Conservation (phyloP, 495 filamentous ascomycete genomes). For the Penicillium nucicola region DNA sequence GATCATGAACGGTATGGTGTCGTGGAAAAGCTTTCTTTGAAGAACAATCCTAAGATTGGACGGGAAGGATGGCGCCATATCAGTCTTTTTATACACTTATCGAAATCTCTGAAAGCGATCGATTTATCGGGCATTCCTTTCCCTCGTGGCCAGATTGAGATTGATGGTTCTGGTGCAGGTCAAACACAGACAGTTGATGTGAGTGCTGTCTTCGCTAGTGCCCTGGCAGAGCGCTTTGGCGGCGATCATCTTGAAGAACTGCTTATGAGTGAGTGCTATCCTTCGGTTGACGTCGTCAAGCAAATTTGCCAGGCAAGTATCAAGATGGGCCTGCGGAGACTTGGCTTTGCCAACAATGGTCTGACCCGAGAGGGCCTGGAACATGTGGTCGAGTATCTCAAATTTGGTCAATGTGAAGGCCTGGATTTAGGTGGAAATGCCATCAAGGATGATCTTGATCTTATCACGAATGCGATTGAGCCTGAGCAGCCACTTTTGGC, state of each 20-base stretch:
- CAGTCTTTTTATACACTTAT: constrained; percentile 85
- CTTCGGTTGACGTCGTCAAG: constrained; percentile 66
- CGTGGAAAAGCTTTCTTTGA: constrained; percentile 84
- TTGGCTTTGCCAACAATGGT: constrained; percentile 79
- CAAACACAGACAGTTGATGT: constrained; percentile 37
- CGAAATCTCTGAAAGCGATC: constrained; percentile 76
- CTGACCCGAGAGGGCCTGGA: constrained; percentile 69
- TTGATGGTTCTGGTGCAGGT: constrained; percentile 11
- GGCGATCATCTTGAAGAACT: constrained; percentile 78
- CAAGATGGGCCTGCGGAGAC: constrained; percentile 67
- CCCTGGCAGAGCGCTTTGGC: constrained; percentile 70
- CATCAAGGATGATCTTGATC: constrained; percentile 63
- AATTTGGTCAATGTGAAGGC: constrained; percentile 74
- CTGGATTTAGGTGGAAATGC: constrained; percentile 94
- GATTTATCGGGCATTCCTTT: constrained; percentile 87
- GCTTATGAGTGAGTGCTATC: constrained; percentile 73
- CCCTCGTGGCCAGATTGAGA: constrained; percentile 42
- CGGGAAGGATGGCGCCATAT: constrained; percentile 90
- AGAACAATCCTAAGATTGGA: constrained; percentile 81
- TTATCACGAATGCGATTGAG: constrained; percentile 63
- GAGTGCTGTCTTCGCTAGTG: constrained; percentile 63
- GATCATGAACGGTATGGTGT: constrained; percentile 57
- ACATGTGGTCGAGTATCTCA: constrained; percentile 72
- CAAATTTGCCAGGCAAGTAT: constrained; percentile 72
- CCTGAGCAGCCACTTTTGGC: constrained; percentile 67